Conservation (phyloP, 2,329 filamentous ascomycete species). For the Emergomyces pasteurianus region DNA sequence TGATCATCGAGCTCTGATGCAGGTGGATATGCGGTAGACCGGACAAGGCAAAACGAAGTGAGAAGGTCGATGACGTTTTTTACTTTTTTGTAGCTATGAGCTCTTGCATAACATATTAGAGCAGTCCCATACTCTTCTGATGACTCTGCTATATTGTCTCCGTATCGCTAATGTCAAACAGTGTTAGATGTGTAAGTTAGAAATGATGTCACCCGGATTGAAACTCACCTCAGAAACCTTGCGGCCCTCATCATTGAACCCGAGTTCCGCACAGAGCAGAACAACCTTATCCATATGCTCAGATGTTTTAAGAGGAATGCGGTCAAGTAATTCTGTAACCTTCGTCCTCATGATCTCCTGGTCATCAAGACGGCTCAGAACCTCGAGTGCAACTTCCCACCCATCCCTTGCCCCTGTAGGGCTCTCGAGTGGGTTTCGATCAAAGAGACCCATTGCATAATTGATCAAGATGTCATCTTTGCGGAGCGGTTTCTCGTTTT, state of each 20-base stretch:
- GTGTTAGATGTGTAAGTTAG: background rate
- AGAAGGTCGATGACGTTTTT: slow-evolving; percentile 77
- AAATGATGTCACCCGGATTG: background rate
- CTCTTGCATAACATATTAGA: slow-evolving; percentile 80
- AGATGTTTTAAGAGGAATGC: slow-evolving; percentile 59
- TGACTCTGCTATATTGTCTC: slow-evolving; percentile 59
- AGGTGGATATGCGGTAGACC: slow-evolving; percentile 69
- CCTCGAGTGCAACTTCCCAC: slow-evolving; percentile 79
- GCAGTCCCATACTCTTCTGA: slow-evolving; percentile 74
- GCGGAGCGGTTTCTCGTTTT: slow-evolving; percentile 51
- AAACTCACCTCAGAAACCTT: slow-evolving; percentile 63
- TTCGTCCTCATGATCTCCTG: slow-evolving; percentile 57
- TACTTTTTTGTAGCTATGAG: slow-evolving; percentile 65
- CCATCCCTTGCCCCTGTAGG: slow-evolving; percentile 47
- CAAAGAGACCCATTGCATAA: slow-evolving; percentile 57
- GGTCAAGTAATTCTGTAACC: slow-evolving; percentile 60
- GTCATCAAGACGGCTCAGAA: slow-evolving; percentile 72
- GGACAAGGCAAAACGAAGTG: slow-evolving; percentile 74
- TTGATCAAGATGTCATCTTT: slow-evolving; percentile 68
- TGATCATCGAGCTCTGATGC: slow-evolving; percentile 59
- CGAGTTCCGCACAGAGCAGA: slow-evolving; percentile 62
- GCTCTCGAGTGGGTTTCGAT: slow-evolving; percentile 23
- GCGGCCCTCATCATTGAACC: slow-evolving; percentile 66
- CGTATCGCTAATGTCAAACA: slow-evolving; percentile 55
- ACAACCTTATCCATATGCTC: slow-evolving; percentile 71